Conservation (phyloP, 73 alveolate genomes). For the Symbiodinium pilosum region DNA sequence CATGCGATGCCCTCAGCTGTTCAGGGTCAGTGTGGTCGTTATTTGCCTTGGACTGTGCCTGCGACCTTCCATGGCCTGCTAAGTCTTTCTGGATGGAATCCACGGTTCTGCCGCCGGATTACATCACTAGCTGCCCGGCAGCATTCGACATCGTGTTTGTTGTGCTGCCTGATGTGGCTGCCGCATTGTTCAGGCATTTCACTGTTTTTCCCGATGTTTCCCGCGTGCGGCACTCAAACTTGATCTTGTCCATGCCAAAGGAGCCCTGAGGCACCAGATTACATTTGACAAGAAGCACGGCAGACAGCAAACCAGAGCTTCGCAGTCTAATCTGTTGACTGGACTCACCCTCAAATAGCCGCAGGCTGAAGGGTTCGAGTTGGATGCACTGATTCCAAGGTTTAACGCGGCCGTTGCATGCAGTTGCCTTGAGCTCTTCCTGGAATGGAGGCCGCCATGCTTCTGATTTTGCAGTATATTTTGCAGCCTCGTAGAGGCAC, state of each 20-base stretch:
- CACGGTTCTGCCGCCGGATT: constrained; percentile 91
- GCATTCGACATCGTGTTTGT: not conserved
- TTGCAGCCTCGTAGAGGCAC: no score
- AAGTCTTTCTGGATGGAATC: constrained; percentile 94
- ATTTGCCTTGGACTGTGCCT: not conserved
- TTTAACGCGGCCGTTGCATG: constrained; percentile 77
- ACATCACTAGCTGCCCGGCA: constrained; percentile 72
- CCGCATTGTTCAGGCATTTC: constrained; percentile 61
- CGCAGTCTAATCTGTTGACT: no score
- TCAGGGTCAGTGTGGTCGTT: not conserved
- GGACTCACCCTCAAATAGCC: no score
- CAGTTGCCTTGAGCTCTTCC: constrained; percentile 94
- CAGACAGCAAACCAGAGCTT: no score
- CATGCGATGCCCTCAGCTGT: constrained; percentile 18
- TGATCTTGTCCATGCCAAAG: no score
- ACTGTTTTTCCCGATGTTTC: constrained; percentile 95
- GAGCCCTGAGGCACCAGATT: no score
- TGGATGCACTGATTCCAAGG: constrained; percentile 40
- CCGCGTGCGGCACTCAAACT: constrained; percentile 46
- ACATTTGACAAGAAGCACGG: no score
- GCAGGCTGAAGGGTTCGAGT: no score
- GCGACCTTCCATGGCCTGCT: not conserved
- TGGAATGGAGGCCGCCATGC: constrained; percentile 73
- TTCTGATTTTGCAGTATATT: no score
- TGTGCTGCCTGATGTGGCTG: not conserved